Evolutionary conservation across 345 rosid genomes (phyloP), one percentile per base, ranked within the genome.

Genomic region (Turritis glabra): DNA sequence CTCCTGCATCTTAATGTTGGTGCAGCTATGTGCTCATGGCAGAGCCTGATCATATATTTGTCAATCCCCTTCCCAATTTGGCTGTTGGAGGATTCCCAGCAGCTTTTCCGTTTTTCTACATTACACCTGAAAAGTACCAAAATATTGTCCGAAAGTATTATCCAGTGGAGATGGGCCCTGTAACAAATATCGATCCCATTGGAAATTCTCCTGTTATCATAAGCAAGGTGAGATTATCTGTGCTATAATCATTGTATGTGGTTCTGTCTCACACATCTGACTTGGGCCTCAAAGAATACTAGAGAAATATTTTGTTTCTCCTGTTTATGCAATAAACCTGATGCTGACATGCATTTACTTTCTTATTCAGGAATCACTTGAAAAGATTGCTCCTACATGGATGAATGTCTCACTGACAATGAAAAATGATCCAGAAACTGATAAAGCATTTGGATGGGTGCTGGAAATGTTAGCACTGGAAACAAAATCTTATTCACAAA

Each of bases 301-400:
- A 21, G 57, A 41, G 32, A 17, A 37, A 7, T 38, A 38, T 59
- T 14, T 69, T 44, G 65, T 35, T 54, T 55, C 8, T 3, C 9
- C 25, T 47, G 52, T 55, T 61, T 19, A 27, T 64, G 58, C 59
- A 23, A 32, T 44, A 6, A 25, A 33, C 3, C 37, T 71, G 47
- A 35, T 18, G 18, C 35, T 69, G 50, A 53, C 19, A 25, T 46
- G 43, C 38, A 19, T 81, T 7, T 46, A 2, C 25, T 41, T 67
- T 76, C 44, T 73, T 22, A 37, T 79, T 69, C 80, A 89, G 96
- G 85, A 86, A 57, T 57, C 86, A 72, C 85, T 92, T 78, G 86
- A 86, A 82, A 90, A 90, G 79, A 89, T 92, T 71, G 89, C 98
- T 71, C 96, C 99, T 21, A 96, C 99, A 46, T 96, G 99, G 99